A percentile compares a stretch with the other conserved stretches of the same genome.
phyloP scores from a whole-genome alignment of 2,329 filamentous ascomycete genomes.

The Kalmusia sp. region DNA sequence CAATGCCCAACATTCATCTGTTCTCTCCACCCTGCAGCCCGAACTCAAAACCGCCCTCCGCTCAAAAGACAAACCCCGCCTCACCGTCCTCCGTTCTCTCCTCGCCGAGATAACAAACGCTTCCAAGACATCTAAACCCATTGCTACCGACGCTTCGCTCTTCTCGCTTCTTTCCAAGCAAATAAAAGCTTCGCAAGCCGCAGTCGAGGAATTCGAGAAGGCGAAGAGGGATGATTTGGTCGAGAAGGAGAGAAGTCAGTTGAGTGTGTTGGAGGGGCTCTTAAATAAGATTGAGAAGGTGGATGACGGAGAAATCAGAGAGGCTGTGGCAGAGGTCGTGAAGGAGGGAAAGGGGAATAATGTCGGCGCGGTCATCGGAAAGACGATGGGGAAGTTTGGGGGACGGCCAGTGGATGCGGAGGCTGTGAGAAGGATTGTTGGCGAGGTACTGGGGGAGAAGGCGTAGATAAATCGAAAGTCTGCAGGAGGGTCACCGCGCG shows the following conservation, averaged over 20 bases:
- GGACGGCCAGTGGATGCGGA: constrained; percentile 71
- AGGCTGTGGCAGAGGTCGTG: constrained; percentile 59
- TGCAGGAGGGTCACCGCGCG: too few species aligned
- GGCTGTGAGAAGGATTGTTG: constrained; percentile 67
- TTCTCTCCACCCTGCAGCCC: constrained; percentile 53
- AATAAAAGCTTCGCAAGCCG: constrained; percentile 63
- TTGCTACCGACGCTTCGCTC: constrained; percentile 73
- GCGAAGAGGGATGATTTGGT: constrained; percentile 73
- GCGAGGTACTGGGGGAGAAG: constrained; percentile 38
- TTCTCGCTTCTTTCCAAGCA: constrained; percentile 72
- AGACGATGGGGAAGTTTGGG: constrained; percentile 70
- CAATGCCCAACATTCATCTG: constrained; percentile 23
- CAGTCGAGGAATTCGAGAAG: constrained; percentile 67
- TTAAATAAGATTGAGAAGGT: constrained; percentile 65
- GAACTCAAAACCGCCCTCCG: constrained; percentile 58
- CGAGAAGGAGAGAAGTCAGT: constrained; percentile 72
- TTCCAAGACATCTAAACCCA: constrained; percentile 74
- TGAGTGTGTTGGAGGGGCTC: constrained; percentile 71
- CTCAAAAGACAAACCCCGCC: constrained; percentile 62
- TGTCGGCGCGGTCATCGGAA: too few species aligned
- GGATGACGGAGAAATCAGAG: constrained; percentile 64
- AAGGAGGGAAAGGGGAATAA: constrained; percentile 59
- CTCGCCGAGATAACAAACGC: constrained; percentile 76
- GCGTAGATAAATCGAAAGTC: not conserved
- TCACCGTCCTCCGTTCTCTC: constrained; percentile 72